Percentiles rank a stretch among this genome's conserved stretches.
These are phyloP conservation scores for Chaetoceros tenuissimus DNA, from an alignment of 108 stramenopile genomes.

Conservation along the genomic window DNA sequence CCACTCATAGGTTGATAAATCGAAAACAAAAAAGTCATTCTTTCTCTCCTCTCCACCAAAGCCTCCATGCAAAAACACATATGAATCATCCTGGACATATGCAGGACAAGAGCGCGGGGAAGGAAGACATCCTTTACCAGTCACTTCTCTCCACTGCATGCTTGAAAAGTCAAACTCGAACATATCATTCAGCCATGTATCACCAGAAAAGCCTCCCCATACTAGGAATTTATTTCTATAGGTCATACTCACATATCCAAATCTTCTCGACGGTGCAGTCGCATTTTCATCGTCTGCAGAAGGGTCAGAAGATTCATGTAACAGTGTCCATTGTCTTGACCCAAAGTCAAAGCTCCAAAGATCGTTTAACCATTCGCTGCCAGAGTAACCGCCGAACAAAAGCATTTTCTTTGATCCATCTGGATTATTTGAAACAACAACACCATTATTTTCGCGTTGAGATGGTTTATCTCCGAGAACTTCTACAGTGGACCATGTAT, in stretches of 20 bases:
- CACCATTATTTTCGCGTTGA: conserved; percentile 82
- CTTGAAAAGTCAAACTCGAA: conserved; percentile 70
- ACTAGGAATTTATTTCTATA: conserved; percentile 83
- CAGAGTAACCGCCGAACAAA: conserved; percentile 89
- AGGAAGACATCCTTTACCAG: conserved; percentile 44
- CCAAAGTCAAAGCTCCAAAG: conserved; percentile 86
- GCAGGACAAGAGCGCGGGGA: conserved; percentile 80
- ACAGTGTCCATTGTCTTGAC: conserved; percentile 55
- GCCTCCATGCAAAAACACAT: conserved; percentile 92
- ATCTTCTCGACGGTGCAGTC: conserved; percentile 62
- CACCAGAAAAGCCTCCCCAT: conserved; percentile 90
- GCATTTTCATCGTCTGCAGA: conserved; percentile 3
- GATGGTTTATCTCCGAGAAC: conserved; percentile 64
- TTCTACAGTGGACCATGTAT: conserved; percentile 62
- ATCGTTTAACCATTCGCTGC: conserved; percentile 84
- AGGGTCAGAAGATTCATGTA: conserved; percentile 64
- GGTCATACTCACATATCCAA: conserved; percentile 87
- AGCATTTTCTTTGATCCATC: conserved; percentile 57
- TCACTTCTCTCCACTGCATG: conserved; percentile 59
- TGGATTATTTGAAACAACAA: conserved; percentile 55
- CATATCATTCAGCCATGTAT: conserved; percentile 82
- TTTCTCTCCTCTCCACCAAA: conserved; percentile 91
- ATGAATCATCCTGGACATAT: conserved; percentile 77
- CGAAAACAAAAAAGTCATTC: conserved; percentile 85
- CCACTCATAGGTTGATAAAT: conserved; percentile 82